phyloP scores from a whole-genome alignment of 768 basidiomycete species.

The Suillus brevipes region DNA sequence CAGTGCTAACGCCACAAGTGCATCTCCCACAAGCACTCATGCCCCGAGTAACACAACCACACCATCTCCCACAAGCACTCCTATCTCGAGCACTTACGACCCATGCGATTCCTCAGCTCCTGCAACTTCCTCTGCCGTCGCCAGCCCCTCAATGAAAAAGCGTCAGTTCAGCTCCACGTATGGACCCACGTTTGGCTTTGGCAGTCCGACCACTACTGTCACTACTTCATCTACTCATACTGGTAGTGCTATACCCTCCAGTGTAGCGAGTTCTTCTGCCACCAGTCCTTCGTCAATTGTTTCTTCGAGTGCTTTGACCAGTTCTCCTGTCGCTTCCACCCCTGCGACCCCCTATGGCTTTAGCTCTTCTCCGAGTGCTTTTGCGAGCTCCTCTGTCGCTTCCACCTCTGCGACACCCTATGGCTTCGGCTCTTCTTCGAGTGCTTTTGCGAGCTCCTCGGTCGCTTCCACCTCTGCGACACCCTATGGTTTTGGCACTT shows the following conservation, averaged over 20 bases:
- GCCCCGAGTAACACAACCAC: neutral
- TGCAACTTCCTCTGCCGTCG: neutral
- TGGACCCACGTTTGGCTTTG: constrained; percentile 11
- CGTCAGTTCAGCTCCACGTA: constrained; percentile 10
- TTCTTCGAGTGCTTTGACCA: neutral
- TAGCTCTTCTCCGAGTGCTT: neutral
- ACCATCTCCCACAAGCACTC: neutral
- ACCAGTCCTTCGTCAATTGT: neutral
- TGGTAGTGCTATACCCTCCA: neutral
- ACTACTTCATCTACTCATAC: constrained; percentile 1
- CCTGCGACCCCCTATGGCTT: neutral
- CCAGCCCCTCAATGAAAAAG: constrained; percentile 6
- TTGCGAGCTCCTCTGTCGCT: neutral
- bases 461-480: neutral
- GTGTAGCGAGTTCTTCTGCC: neutral
- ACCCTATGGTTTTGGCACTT: neutral
- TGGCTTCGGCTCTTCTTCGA: neutral
- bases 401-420: neutral
- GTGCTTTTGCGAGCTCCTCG: neutral
- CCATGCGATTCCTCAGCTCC: neutral
- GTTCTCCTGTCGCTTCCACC: neutral
- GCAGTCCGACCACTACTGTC: constrained; percentile 11
- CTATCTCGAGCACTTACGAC: neutral
- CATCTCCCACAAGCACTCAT: neutral
- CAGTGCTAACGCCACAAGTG: too few species aligned